These are phyloP conservation scores for Mycena olivaceomarginata DNA, from an alignment of 768 basidiomycete species.

Conservation along the genomic window DNA sequence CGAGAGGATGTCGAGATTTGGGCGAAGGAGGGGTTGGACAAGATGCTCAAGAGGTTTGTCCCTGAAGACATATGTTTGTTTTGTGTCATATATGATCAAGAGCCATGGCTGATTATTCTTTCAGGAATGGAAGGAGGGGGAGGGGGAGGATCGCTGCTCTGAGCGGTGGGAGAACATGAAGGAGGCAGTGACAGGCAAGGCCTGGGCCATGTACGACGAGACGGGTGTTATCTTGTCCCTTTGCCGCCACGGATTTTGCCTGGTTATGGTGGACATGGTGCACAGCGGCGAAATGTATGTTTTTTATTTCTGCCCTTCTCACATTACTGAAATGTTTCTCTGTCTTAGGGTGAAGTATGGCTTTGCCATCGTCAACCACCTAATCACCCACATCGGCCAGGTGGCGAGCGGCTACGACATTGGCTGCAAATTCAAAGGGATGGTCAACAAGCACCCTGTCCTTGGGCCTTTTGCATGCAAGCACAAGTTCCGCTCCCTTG, in stretches of 20 bases:
- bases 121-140: slow-evolving; percentile 31
- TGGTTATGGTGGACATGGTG: slow-evolving; percentile 57
- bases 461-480: slow-evolving; percentile 22
- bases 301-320: neutral
- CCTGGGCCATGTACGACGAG: slow-evolving; percentile 60
- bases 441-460: slow-evolving; percentile 15
- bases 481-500: slow-evolving; percentile 9
- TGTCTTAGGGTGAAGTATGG: slow-evolving; percentile 9
- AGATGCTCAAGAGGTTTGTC: neutral
- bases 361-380: slow-evolving; percentile 26
- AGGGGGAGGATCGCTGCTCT: slow-evolving; percentile 37
- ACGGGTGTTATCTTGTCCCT: slow-evolving; percentile 58
- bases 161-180: slow-evolving; percentile 50
- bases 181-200: slow-evolving; percentile 47
- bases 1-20: neutral
- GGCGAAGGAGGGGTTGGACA: neutral
- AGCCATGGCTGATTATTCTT: neutral
- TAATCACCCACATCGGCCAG: slow-evolving; percentile 13
- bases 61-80: no score
- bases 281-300: slow-evolving; percentile 57
- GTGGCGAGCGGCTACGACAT: slow-evolving; percentile 37
- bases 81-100: no score
- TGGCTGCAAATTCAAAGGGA: slow-evolving; percentile 37
- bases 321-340: neutral
- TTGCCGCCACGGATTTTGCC: slow-evolving; percentile 57